Base-by-base conservation (phyloP, 208 protist species). In the Wallacemonas sp. region DNA sequence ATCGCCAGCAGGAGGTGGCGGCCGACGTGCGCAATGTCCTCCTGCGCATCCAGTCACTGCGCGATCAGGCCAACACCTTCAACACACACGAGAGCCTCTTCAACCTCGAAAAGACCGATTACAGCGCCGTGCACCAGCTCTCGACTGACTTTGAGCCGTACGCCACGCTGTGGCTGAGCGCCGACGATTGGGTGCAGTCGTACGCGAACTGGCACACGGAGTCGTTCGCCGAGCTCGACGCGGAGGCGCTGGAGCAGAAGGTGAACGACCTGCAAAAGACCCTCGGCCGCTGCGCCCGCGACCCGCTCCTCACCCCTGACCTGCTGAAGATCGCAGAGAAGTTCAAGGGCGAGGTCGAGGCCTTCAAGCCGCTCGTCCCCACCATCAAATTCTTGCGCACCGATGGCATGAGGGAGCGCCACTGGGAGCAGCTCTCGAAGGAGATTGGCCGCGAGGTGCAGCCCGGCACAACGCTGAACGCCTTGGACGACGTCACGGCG, bases 81-180 rank as follows among this genome's bases (percentile, higher is more conserved):
- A 98, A 99, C 80, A 88, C 81, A 19, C 85, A 98, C 65, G 97
- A 99, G 68, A 66, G 46, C n/a, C 87, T 99, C 30, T 98, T 99
- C 70, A 93, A 91, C 56, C 74, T 95, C 36, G 85, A 98, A 27
- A 82, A 94, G 68, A 98, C 96, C 0, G 92, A 98, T 60, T 99
- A 99, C 79, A 52, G 60, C 14, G 73, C 85, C 32, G 86, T 98
- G 65, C 79, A 89, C 24, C 78, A 89, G 66, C 85, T 98, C 24
- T 49, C 85, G 16, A 87, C 89, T 14, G 92, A 98, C 65, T 99
- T 99, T 81, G 96, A 99, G 75, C 96, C 97, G n/a, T 99, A 95
- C 83, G 83, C 89, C 17, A 81, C 87, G 44, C 76, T 99, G 36
- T 99, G 98, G 97, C 69, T 96, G 9, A 98, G 97, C 6, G 85